phyloP scores from a whole-genome alignment of 2,329 filamentous ascomycete genomes.

The Verruconis gallopava region DNA sequence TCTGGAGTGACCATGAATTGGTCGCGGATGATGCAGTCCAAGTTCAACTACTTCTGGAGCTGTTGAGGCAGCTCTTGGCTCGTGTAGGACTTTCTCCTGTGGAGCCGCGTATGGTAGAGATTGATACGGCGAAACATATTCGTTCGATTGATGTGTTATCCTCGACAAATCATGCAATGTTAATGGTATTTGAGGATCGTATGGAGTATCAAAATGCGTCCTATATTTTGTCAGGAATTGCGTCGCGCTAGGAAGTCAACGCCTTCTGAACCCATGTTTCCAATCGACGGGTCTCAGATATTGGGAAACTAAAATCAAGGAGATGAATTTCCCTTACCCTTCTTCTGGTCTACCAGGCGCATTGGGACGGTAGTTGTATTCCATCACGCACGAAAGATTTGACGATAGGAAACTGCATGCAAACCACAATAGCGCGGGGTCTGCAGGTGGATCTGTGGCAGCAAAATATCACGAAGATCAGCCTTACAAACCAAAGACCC shows the following conservation, averaged over 20 bases:
- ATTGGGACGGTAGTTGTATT: not conserved
- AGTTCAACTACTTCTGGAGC: conserved; percentile 1
- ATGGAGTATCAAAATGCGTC: not conserved
- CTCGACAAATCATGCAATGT: not conserved
- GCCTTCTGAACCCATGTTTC: too few relatives aligned
- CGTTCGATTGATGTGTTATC: not conserved
- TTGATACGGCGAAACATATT: not conserved
- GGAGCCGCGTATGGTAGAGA: not conserved
- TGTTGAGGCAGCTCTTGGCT: not conserved
- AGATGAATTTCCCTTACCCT: not conserved
- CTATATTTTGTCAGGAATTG: too few relatives aligned
- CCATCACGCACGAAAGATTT: too few relatives aligned
- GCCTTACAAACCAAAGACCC: too few relatives aligned
- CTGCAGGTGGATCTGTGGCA: too few relatives aligned
- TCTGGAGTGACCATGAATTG: not conserved
- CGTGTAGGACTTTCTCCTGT: not conserved
- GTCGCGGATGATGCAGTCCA: not conserved
- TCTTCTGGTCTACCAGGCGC: not conserved
- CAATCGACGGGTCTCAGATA: too few relatives aligned
- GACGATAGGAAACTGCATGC: too few relatives aligned
- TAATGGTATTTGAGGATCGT: not conserved
- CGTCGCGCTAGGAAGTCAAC: too few relatives aligned
- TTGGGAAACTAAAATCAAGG: too few relatives aligned
- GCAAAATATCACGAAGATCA: too few relatives aligned
- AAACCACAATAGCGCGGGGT: too few relatives aligned